Evolutionary conservation across 176 grass and related monocot genomes (phyloP).

Genomic region (Hordeum marinum): DNA sequence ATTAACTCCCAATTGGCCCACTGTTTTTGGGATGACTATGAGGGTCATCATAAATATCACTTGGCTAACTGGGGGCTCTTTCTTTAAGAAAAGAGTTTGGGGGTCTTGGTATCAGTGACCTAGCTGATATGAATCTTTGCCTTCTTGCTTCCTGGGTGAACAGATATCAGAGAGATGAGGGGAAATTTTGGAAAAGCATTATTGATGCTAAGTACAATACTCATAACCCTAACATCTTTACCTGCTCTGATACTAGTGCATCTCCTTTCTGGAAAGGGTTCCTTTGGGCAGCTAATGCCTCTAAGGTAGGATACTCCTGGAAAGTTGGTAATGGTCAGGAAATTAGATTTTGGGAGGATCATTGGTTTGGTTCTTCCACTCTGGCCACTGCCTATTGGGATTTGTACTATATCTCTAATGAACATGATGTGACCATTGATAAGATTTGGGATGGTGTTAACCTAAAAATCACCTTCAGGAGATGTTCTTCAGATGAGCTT

Average conservation of each 20-base stretch:
- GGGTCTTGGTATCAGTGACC: background rate
- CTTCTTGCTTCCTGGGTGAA: background rate
- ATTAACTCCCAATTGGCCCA: background rate
- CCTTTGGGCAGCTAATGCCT: too few relatives aligned
- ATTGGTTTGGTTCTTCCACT: too few relatives aligned
- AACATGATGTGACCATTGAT: too few relatives aligned
- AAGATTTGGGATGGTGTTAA: too few relatives aligned
- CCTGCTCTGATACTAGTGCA: rapidly evolving
- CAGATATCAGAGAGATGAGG: too few relatives aligned
- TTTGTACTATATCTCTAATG: too few relatives aligned
- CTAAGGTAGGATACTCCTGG: too few relatives aligned
- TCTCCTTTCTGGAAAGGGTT: background rate
- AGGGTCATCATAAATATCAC: background rate
- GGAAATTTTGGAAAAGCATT: background rate
- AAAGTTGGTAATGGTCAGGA: too few relatives aligned
- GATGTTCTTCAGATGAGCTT: too few relatives aligned
- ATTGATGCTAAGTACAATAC: background rate
- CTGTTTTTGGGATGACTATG: background rate
- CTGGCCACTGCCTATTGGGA: too few relatives aligned
- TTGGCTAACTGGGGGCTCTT: background rate
- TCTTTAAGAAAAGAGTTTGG: background rate
- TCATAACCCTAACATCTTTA: background rate
- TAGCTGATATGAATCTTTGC: background rate
- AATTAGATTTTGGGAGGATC: too few relatives aligned
- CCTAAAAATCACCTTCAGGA: too few relatives aligned